Percentiles rank a stretch among this genome's conserved stretches.
These are phyloP conservation scores for Colletotrichum karsti DNA, from an alignment of 2,329 filamentous ascomycete species.

Conservation along the genomic window DNA sequence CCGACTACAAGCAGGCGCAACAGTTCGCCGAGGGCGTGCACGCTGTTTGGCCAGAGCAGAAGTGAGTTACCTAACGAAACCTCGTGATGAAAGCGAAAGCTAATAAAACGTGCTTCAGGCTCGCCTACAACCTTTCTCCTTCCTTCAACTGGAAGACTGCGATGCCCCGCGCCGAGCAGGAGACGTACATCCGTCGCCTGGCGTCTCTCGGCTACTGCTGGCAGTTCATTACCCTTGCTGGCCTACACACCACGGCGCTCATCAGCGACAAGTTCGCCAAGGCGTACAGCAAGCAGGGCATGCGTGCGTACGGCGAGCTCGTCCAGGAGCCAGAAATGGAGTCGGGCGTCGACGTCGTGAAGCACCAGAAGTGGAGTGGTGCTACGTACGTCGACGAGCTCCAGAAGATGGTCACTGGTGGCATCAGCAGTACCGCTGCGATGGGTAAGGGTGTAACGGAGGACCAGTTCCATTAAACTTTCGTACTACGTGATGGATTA, in stretches of 20 bases:
- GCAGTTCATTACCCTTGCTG: conserved; percentile 99
- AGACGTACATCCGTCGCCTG: conserved; percentile 95
- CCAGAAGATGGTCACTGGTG: conserved; percentile 96
- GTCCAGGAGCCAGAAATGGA: conserved; percentile 99
- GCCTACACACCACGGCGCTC: conserved; percentile 93
- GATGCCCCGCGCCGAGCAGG: conserved; percentile 90
- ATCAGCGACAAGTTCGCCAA: conserved; percentile 89
- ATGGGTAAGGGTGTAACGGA: conserved; percentile 99
- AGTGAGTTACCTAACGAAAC: conserved; percentile 64
- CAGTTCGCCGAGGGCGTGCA: conserved; percentile 95
- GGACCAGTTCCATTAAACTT: conserved; percentile 81
- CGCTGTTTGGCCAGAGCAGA: conserved; percentile 94
- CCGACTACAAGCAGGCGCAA: conserved; percentile 89
- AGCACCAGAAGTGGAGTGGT: conserved; percentile 98
- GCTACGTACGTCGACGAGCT: conserved; percentile 94
- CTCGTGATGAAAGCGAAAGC: neutral
- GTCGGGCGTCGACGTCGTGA: conserved; percentile 89
- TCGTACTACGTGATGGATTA: neutral
- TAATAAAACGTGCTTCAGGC: conserved; percentile 57
- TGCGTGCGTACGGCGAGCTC: conserved; percentile 96
- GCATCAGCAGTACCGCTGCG: conserved; percentile 88
- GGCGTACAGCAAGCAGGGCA: conserved; percentile 83
- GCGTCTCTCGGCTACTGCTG: conserved; percentile 93
- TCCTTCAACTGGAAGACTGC: conserved; percentile 99
- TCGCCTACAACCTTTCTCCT: conserved; percentile 97